A percentile compares a stretch with the other conserved stretches of the same genome.
These are phyloP conservation scores for Cordyceps militaris DNA, from an alignment of 2,329 filamentous ascomycete genomes.

Conservation along the genomic window DNA sequence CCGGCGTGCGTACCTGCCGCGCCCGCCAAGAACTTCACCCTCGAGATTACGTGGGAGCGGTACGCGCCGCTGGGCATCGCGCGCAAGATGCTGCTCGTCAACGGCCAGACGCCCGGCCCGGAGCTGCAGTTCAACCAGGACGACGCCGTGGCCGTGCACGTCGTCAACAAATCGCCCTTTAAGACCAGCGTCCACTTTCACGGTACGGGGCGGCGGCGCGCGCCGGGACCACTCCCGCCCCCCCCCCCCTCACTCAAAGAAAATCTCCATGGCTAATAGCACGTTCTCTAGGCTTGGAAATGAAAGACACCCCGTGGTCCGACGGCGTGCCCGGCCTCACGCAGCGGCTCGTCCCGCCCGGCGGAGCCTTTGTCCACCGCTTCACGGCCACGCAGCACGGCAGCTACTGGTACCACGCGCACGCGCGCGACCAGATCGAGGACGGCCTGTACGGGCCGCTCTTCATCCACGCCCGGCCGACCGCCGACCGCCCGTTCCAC, in stretches of 20 bases:
- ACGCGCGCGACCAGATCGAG: constrained; percentile 47
- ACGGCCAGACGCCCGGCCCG: constrained; percentile 57
- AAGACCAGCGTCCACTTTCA: constrained; percentile 45
- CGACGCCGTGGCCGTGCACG: constrained; percentile 37
- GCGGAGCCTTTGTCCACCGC: constrained; percentile 41
- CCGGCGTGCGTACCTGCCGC: neutral
- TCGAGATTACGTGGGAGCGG: constrained; percentile 30
- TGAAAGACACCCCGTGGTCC: constrained; percentile 48
- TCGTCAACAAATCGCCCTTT: constrained; percentile 40
- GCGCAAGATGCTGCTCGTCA: constrained; percentile 44
- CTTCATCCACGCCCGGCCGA: constrained; percentile 34
- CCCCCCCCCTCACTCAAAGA: no score
- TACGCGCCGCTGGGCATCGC: constrained; percentile 38
- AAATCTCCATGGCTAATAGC: no score
- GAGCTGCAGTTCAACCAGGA: constrained; percentile 46
- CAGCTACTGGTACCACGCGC: constrained; percentile 56
- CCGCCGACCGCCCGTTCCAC: constrained; percentile 37
- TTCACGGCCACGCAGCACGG: constrained; percentile 52
- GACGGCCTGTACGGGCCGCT: constrained; percentile 55
- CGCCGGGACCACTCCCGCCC: no score
- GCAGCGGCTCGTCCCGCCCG: constrained; percentile 44
- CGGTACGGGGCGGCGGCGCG: no score
- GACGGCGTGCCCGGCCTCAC: constrained; percentile 53
- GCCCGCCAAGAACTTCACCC: constrained; percentile 19
- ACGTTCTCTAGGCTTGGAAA: constrained; percentile 35